Conservation (phyloP, 768 basidiomycete genomes). For the Suillus subaureus region DNA sequence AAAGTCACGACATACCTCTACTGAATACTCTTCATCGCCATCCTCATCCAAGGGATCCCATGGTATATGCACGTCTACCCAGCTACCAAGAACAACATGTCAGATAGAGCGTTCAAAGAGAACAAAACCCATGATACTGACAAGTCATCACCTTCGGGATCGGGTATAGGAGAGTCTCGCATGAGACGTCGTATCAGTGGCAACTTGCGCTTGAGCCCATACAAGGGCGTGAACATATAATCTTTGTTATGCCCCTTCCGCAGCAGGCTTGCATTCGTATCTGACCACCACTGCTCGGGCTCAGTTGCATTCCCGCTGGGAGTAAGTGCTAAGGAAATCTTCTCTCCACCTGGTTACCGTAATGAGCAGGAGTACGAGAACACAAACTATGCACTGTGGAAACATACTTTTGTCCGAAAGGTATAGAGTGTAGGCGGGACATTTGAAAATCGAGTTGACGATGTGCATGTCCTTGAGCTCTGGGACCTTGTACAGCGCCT, state of each 20-base stretch:
- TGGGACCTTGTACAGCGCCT: slow-evolving; percentile 19
- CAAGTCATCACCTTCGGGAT: slow-evolving; percentile 8
- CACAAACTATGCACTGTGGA: too few relatives aligned
- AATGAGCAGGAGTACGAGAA: not conserved
- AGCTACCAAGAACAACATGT: slow-evolving; percentile 7
- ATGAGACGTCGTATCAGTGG: not conserved
- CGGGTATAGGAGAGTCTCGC: slow-evolving; percentile 10
- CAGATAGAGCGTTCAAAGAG: not conserved
- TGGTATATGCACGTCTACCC: slow-evolving; percentile 18
- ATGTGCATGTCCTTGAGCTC: slow-evolving; percentile 23
- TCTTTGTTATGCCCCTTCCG: slow-evolving; percentile 3
- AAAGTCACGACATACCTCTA: not conserved
- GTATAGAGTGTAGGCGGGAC: slow-evolving; percentile 31
- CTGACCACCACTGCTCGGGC: not conserved
- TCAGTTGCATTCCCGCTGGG: not conserved
- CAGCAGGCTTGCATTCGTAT: slow-evolving; percentile 8
- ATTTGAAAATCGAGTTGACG: slow-evolving; percentile 27
- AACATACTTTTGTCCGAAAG: slow-evolving; percentile 20
- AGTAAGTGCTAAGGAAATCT: slow-evolving; percentile 16
- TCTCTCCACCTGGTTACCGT: slow-evolving; percentile 13
- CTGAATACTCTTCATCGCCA: slow-evolving; percentile 13
- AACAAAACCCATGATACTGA: slow-evolving; percentile 7
- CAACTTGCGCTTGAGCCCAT: slow-evolving; percentile 13
- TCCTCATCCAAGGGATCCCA: slow-evolving; percentile 26
- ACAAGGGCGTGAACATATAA: slow-evolving; percentile 15